Conservation (phyloP, 75 land plant genomes). For the Chamaecyparis obtusa region DNA sequence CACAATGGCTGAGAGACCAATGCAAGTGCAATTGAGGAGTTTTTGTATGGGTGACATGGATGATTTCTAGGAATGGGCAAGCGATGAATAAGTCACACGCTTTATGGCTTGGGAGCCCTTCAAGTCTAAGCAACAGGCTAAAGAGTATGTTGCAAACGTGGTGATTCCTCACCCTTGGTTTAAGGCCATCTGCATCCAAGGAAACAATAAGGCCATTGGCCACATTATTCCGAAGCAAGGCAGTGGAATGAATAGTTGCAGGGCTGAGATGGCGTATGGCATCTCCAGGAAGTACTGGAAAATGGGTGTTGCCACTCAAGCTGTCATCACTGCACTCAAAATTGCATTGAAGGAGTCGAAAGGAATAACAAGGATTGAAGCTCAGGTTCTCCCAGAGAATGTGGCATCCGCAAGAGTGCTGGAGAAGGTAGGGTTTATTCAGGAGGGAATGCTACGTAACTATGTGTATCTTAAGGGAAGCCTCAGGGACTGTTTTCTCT, state of each 20-base stretch:
- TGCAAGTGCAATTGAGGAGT: constrained; percentile 19
- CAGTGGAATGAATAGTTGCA: not conserved
- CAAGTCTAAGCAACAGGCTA: constrained; percentile 30
- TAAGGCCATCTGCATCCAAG: constrained; percentile 43
- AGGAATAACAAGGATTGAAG: constrained; percentile 42
- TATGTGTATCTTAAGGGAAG: constrained; percentile 27
- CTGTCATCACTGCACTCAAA: constrained; percentile 35
- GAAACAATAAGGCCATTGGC: not conserved
- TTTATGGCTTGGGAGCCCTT: constrained; percentile 34
- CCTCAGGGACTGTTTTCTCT: not conserved
- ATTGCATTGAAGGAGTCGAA: constrained; percentile 34
- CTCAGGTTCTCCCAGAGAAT: constrained; percentile 41
- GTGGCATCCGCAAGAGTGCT: constrained; percentile 42
- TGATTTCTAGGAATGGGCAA: constrained; percentile 47
- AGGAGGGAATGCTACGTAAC: constrained; percentile 41
- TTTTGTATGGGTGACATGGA: constrained; percentile 32
- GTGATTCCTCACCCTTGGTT: constrained; percentile 47
- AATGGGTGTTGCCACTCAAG: constrained; percentile 42
- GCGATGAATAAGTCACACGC: constrained; percentile 40
- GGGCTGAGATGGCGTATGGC: constrained; percentile 45
- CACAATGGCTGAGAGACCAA: not conserved
- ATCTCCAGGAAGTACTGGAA: constrained; percentile 53
- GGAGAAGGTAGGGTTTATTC: constrained; percentile 53
- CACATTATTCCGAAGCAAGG: not conserved
- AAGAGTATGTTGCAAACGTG: constrained; percentile 15